phyloP scores from a whole-genome alignment of 2,329 filamentous ascomycete species.

The Nothophaeocryptopus gaeumannii region DNA sequence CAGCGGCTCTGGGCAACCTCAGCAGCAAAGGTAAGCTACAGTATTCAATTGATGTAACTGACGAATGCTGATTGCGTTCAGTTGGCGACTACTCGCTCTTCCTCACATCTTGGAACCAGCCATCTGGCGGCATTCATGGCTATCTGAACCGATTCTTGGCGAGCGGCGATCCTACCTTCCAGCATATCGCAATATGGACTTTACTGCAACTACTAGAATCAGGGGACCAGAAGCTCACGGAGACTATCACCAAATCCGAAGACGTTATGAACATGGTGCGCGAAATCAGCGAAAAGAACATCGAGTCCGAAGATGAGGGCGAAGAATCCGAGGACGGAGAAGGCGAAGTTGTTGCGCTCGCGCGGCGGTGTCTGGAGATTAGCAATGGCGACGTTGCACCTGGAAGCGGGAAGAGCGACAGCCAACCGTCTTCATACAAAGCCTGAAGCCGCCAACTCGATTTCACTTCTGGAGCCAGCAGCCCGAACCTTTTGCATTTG shows the following conservation, averaged over 20 bases:
- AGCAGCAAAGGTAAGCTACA: constrained; percentile 80
- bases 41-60: neutral
- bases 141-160: constrained; percentile 91
- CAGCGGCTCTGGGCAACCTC: constrained; percentile 88
- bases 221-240: constrained; percentile 84
- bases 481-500: constrained; percentile 10
- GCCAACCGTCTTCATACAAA: constrained; percentile 23
- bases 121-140: constrained; percentile 90
- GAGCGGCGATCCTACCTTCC: constrained; percentile 94
- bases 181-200: constrained; percentile 99
- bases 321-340: constrained; percentile 92
- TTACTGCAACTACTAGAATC: constrained; percentile 92
- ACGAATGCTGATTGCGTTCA: constrained; percentile 42
- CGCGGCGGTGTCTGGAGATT: constrained; percentile 78
- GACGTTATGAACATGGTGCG: constrained; percentile 91
- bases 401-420: constrained; percentile 16
- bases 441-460: constrained; percentile 5
- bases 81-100: constrained; percentile 97
- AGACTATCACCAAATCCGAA: constrained; percentile 81
- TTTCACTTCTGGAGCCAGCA: neutral
- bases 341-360: constrained; percentile 86
- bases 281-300: constrained; percentile 81
- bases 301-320: constrained; percentile 76
- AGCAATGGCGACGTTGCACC: constrained; percentile 21
- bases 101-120: constrained; percentile 87